Percentiles rank a stretch among this genome's conserved stretches.
Evolutionary conservation across 176 grass and related monocot genomes (phyloP).

Genomic region (Carex cristatella): DNA sequence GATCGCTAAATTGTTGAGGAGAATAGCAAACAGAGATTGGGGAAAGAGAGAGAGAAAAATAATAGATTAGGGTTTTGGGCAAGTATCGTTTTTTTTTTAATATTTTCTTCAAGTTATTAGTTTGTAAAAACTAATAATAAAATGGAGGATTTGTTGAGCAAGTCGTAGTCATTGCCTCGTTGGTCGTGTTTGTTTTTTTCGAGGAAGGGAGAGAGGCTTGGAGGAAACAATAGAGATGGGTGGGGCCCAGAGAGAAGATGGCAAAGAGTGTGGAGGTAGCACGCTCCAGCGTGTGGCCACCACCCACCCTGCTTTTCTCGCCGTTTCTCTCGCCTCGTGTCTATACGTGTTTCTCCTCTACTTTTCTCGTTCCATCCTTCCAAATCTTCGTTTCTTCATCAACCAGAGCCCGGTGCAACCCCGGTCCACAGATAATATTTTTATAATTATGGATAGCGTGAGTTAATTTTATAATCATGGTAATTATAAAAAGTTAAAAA

Average conservation of each 20-base stretch:
- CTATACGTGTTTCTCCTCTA: not conserved
- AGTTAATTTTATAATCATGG: too few relatives aligned
- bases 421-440: not conserved
- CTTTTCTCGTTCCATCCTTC: not conserved
- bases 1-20: not conserved
- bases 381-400: too few relatives aligned
- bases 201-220: not conserved
- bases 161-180: conserved; percentile 24
- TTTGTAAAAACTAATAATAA: not conserved
- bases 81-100: not conserved
- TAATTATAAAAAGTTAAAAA: too few relatives aligned
- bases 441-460: too few relatives aligned
- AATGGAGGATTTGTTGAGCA: conserved; percentile 14
- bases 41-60: conserved; percentile 5
- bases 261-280: conserved; percentile 17
- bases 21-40: not conserved
- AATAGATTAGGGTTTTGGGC: conserved; percentile 20
- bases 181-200: not conserved
- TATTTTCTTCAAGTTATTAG: not conserved
- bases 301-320: conserved; percentile 6
- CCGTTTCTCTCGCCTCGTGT: not conserved
- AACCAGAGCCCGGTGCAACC: not conserved
- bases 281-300: conserved; percentile 35
- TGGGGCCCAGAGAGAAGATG: not conserved
- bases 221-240: not conserved